A percentile compares a stretch with the other conserved stretches of the same genome.
phyloP scores from a whole-genome alignment of 2,329 filamentous ascomycete species.

The Zarea fungicola region DNA sequence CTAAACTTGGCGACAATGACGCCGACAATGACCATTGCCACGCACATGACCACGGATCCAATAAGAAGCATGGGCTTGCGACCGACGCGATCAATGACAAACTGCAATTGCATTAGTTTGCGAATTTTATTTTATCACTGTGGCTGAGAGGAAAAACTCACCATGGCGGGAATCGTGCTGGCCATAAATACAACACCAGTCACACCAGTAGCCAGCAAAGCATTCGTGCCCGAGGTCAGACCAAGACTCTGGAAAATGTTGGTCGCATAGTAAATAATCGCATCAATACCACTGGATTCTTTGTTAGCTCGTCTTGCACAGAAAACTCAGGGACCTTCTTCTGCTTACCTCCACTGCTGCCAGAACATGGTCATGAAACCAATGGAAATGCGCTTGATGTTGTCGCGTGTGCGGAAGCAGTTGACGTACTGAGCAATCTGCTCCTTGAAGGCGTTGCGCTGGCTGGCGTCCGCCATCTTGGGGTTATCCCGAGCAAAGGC shows the following conservation, averaged over 20 bases:
- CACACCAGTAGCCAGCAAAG: slow-evolving; percentile 63
- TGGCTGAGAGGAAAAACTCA: no score
- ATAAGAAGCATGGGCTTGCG: slow-evolving; percentile 34
- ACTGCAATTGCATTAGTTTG: slow-evolving; percentile 7
- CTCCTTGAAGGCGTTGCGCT: slow-evolving; percentile 35
- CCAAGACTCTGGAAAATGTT: slow-evolving; percentile 62
- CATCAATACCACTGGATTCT: slow-evolving; percentile 25
- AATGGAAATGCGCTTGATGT: slow-evolving; percentile 59
- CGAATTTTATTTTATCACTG: no score
- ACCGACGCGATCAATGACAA: slow-evolving; percentile 36
- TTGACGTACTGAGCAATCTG: slow-evolving; percentile 43
- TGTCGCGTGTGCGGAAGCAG: slow-evolving; percentile 36
- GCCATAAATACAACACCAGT: slow-evolving; percentile 64
- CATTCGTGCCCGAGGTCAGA: slow-evolving; percentile 52
- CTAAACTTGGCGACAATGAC: slow-evolving; percentile 35
- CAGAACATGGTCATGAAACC: slow-evolving; percentile 60
- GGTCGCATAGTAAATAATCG: slow-evolving; percentile 43
- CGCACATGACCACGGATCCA: slow-evolving; percentile 34
- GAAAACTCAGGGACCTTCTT: no score
- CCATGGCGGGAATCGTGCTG: slow-evolving; percentile 28
- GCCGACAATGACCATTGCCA: slow-evolving; percentile 34
- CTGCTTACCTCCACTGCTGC: slow-evolving; percentile 45
- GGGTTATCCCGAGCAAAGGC: slow-evolving; percentile 56
- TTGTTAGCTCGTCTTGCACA: no score
- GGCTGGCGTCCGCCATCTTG: slow-evolving; percentile 34